phyloP scores from a whole-genome alignment of 2,329 filamentous ascomycete genomes.

The Torrubiellomyces zombiae region DNA sequence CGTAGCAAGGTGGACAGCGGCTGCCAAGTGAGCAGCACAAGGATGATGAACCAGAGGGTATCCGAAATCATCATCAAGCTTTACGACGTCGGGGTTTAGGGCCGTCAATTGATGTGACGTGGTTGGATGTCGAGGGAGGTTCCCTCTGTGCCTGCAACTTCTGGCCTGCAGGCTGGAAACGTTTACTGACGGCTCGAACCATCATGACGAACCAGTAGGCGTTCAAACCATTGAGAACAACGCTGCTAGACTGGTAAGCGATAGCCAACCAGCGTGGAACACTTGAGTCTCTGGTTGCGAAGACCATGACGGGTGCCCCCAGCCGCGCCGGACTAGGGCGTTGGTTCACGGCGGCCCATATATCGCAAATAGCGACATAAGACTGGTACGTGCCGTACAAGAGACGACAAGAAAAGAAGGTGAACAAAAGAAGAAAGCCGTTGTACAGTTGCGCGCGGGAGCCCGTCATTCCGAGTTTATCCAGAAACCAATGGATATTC shows the following conservation, averaged over 20 bases:
- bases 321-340: slow-evolving; percentile 16
- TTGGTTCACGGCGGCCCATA: slow-evolving; percentile 35
- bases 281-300: slow-evolving; percentile 27
- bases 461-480: slow-evolving; percentile 70
- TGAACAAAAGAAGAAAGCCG: slow-evolving; percentile 52
- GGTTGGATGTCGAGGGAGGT: no score
- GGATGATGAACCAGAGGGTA: no score
- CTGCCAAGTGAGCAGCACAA: background rate
- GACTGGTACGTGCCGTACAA: slow-evolving; percentile 65
- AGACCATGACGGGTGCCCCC: slow-evolving; percentile 17
- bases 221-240: slow-evolving; percentile 60
- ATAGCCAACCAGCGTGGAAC: slow-evolving; percentile 55
- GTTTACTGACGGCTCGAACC: slow-evolving; percentile 61
- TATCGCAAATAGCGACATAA: slow-evolving; percentile 50
- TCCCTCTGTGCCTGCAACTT: slow-evolving; percentile 13
- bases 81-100: slow-evolving; percentile 13
- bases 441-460: slow-evolving; percentile 60
- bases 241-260: slow-evolving; percentile 53
- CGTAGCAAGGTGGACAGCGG: no score
- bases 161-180: slow-evolving; percentile 44
- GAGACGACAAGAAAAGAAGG: slow-evolving; percentile 63
- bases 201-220: slow-evolving; percentile 81
- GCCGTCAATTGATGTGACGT: slow-evolving; percentile 10
- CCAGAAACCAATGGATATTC: slow-evolving; percentile 85
- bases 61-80: no score